A percentile compares a stretch with the other conserved stretches of the same genome.
Conservation (phyloP, 257 asterid genomes). For the Nicotiana knightiana region DNA sequence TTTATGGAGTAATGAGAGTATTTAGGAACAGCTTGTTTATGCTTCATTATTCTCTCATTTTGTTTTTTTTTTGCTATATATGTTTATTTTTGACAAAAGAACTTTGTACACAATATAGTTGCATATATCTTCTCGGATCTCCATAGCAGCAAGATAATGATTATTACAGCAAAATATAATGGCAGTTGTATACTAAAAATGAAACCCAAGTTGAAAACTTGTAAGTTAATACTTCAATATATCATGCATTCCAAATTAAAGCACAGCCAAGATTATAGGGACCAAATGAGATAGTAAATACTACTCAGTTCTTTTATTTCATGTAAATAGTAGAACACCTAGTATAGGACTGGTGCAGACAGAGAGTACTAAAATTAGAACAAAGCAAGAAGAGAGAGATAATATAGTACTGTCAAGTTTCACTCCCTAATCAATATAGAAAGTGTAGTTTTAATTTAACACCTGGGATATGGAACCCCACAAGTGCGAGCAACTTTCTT, state of each 20-base stretch:
- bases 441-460: conserved; percentile 1
- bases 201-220: background rate
- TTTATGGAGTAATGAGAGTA: background rate
- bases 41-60: background rate
- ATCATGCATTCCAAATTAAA: background rate
- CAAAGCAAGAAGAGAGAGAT: background rate
- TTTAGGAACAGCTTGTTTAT: background rate
- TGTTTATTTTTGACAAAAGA: background rate
- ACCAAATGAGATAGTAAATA: background rate
- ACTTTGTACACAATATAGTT: background rate
- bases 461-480: conserved; percentile 24
- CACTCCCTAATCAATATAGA: background rate
- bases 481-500: conserved; percentile 22
- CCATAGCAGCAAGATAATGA: background rate
- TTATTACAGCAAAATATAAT: too few species aligned
- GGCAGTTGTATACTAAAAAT: background rate
- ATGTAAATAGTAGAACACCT: conserved; percentile 4
- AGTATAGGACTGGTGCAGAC: background rate
- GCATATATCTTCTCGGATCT: background rate
- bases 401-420: background rate
- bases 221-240: background rate
- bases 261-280: background rate
- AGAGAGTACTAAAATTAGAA: background rate
- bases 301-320: background rate
- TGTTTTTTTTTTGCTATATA: background rate